Conservation (phyloP, 805 yeast species). For the Candida railenensis region DNA sequence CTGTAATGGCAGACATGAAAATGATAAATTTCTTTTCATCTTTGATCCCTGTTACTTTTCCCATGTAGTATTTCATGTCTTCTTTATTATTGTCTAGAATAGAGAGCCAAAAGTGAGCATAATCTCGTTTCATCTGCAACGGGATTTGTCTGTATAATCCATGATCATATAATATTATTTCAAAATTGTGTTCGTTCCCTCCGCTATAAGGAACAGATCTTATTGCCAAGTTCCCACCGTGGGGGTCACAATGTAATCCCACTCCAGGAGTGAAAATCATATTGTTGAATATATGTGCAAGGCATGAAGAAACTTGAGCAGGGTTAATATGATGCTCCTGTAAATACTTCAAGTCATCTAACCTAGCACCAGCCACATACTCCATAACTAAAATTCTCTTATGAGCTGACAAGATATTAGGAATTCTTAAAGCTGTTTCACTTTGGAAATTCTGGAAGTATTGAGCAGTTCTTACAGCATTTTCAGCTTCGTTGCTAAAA, state of each 20-base stretch:
- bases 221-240: constrained; percentile 94
- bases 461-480: constrained; percentile 67
- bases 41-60: constrained; percentile 70
- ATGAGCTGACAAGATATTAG: constrained; percentile 64
- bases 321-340: constrained; percentile 64
- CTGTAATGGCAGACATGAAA: constrained; percentile 92
- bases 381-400: constrained; percentile 85
- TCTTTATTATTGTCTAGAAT: constrained; percentile 67
- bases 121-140: constrained; percentile 69
- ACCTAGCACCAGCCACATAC: constrained; percentile 74
- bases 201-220: constrained; percentile 34
- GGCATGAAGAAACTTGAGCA: constrained; percentile 76
- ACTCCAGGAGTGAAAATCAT: constrained; percentile 95
- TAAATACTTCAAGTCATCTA: constrained; percentile 72
- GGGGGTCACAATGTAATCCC: constrained; percentile 96
- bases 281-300: constrained; percentile 86
- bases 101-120: constrained; percentile 92
- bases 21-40: constrained; percentile 75
- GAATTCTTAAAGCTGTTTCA: constrained; percentile 77
- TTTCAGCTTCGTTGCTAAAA: constrained; percentile 81
- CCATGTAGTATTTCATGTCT: constrained; percentile 72
- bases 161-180: constrained; percentile 89
- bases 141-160: constrained; percentile 90
- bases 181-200: constrained; percentile 64
- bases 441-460: constrained; percentile 58